phyloP scores from a whole-genome alignment of 805 yeast genomes.

The Kodamaea hsintzibuensis region DNA sequence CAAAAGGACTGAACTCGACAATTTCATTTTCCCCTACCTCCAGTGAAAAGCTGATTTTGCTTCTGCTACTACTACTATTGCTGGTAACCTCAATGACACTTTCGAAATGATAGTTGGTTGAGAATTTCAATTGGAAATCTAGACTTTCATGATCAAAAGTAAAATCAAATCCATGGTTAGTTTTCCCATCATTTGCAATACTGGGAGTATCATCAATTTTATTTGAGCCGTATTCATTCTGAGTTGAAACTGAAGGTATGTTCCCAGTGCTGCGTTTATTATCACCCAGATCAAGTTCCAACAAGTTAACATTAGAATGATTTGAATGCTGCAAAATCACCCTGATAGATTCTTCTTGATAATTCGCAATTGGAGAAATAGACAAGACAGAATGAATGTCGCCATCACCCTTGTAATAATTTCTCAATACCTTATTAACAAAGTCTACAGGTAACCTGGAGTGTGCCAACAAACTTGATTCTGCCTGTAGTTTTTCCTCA shows the following conservation, averaged over 20 bases:
- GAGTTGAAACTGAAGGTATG: not conserved
- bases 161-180: not conserved
- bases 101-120: not conserved
- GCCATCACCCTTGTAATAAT: not conserved
- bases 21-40: not conserved
- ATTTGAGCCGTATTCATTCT: not conserved
- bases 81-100: not conserved
- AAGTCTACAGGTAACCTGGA: not conserved
- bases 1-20: constrained; percentile 2
- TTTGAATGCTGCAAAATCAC: not conserved
- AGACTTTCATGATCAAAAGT: constrained; percentile 9
- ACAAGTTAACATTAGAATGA: not conserved
- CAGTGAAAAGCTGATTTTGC: no score
- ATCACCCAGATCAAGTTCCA: not conserved
- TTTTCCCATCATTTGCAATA: not conserved
- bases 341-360: not conserved
- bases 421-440: not conserved
- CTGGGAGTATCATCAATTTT: not conserved
- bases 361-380: not conserved
- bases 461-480: not conserved
- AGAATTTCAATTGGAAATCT: constrained; percentile 8
- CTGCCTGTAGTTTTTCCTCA: no score
- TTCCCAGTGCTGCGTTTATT: not conserved
- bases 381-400: not conserved
- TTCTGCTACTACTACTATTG: not conserved